Conservation (phyloP, 495 filamentous ascomycete genomes). For the Xylaria nigripes region DNA sequence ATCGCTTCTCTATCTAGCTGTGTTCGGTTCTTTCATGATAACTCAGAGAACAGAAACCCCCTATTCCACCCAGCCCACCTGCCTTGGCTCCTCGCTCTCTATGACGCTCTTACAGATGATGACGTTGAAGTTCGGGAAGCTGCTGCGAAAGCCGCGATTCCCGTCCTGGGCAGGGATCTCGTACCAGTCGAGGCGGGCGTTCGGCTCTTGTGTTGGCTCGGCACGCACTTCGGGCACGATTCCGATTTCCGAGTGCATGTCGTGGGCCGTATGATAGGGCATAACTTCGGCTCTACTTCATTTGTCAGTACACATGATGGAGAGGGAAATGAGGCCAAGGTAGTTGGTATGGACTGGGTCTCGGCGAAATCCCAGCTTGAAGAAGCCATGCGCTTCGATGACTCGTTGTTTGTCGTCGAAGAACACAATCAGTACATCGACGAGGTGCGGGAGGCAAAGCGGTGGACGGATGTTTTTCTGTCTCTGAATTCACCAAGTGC, state of each 20-base stretch:
- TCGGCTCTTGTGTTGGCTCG: constrained; percentile 31
- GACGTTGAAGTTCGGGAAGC: constrained; percentile 76
- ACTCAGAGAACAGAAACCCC: constrained; percentile 14
- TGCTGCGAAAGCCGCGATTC: constrained; percentile 43
- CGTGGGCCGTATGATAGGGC: constrained; percentile 28
- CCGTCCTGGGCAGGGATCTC: constrained; percentile 28
- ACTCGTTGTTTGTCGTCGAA: constrained; percentile 73
- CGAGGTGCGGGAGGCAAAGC: constrained; percentile 56
- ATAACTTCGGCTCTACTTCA: constrained; percentile 10
- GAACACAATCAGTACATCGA: constrained; percentile 89
- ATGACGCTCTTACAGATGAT: constrained; percentile 67
- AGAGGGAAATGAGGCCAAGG: background rate
- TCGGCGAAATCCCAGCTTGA: constrained; percentile 42
- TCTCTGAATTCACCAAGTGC: constrained; percentile 14
- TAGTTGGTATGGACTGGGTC: constrained; percentile 12
- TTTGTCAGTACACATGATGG: background rate
- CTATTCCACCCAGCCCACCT: constrained; percentile 11
- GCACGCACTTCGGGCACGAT: constrained; percentile 12
- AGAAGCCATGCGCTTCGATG: constrained; percentile 51
- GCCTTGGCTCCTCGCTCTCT: constrained; percentile 42
- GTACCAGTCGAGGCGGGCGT: constrained; percentile 35
- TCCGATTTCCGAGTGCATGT: constrained; percentile 29
- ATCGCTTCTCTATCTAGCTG: constrained; percentile 28
- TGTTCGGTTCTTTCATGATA: constrained; percentile 19
- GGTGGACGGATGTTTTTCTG: constrained; percentile 51